Base-by-base conservation (phyloP, 1,284 basidiomycete species). In the Ceratobasidium sp. region DNA sequence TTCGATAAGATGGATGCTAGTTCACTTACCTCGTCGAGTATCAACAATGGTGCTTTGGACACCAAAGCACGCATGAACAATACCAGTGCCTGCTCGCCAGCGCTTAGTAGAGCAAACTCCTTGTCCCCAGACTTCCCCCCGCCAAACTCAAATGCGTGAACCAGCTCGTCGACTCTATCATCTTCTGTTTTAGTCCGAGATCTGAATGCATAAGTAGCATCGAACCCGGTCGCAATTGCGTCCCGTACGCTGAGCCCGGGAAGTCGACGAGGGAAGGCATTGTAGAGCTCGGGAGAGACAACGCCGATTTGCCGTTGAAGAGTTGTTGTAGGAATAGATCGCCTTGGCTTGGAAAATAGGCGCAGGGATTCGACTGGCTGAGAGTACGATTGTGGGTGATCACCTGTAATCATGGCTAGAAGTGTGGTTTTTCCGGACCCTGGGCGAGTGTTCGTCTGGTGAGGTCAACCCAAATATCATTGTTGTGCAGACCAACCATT, bases 381-480 rank as follows among this genome's bases (percentile, higher is more conserved):
- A 0, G 88, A 89, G 80, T 90, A 98, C 0, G 95, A 96, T 72
- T 93, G 93, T 0, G 96, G 96, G 78, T 98, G 96, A 75, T 96
- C 94, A 27, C 96, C 96, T 0, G 94, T 93, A 42, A 99, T 81
- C 35, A 98, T 79, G 3, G 96, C 90, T n/a, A 98, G 83, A 0
- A 98, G 86, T 0, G 96, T 98, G 0, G 96, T 96, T 80, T 99
- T 99, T 1, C 96, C 96, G 0, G 93, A 94, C 53, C 94, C 91
- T 93, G 35, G 71, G 72, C 4, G 76, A 71, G n/a, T 0, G 76
- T 68, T 49, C 73, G n/a, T n/a, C n/a, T n/a, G n/a, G n/a, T n/a
- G n/a, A 40, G 17, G 38, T 47, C 13, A 47, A 12, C 10, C 22
- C 2, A 8, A 31, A 52, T 22, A 52, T 67, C 34, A 22, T 40